Evolutionary conservation across 352 stramenopile genomes (phyloP).

Genomic region (Blastocystis sp.): DNA sequence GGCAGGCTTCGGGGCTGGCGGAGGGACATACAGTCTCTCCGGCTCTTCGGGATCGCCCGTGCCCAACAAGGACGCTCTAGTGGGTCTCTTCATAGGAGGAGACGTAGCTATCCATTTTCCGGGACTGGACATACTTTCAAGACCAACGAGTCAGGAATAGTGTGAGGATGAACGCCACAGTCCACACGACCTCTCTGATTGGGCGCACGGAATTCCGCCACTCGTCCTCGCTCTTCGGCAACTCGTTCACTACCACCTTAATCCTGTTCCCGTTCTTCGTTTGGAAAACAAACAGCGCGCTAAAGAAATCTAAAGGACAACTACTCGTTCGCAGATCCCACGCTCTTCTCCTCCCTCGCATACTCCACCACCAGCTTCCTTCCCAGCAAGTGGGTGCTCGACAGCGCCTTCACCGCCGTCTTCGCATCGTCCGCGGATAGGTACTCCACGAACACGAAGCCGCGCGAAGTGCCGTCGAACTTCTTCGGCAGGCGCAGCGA

Average conservation of each 20-base stretch:
- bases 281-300: not conserved
- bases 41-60: not conserved
- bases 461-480: slow-evolving; percentile 94
- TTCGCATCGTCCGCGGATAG: slow-evolving; percentile 91
- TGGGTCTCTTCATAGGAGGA: slow-evolving; percentile 54
- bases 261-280: not conserved
- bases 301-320: not conserved
- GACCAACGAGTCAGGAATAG: slow-evolving; percentile 47
- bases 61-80: slow-evolving; percentile 12
- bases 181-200: not conserved
- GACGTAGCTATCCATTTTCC: slow-evolving; percentile 41
- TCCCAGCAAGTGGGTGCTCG: slow-evolving; percentile 95
- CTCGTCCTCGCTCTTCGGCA: not conserved
- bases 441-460: slow-evolving; percentile 98
- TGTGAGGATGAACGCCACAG: not conserved
- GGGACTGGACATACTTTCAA: not conserved
- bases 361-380: slow-evolving; percentile 97
- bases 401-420: slow-evolving; percentile 88
- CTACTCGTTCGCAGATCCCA: not conserved
- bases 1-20: too few relatives aligned
- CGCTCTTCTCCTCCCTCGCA: slow-evolving; percentile 82
- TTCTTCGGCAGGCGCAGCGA: slow-evolving; percentile 96
- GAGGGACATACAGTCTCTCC: too few relatives aligned
- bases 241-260: not conserved
- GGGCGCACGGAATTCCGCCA: slow-evolving; percentile 29